Conservation (phyloP, 1,284 basidiomycete species). For the Trichosporon coremiiforme region DNA sequence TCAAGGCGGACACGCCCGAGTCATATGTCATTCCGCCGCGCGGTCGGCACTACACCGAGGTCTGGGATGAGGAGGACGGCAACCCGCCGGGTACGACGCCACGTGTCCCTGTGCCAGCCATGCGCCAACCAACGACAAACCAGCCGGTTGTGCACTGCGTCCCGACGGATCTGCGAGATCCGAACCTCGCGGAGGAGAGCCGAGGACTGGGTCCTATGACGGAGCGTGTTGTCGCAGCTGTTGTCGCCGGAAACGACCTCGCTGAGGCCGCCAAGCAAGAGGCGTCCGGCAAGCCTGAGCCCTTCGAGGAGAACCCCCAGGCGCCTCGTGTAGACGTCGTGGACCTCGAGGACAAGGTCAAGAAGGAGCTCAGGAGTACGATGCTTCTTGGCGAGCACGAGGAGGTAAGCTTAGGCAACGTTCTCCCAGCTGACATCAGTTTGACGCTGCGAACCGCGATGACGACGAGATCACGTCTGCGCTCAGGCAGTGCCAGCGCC, state of each 20-base stretch:
- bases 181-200: constrained; percentile 48
- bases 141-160: constrained; percentile 27
- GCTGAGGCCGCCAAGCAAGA: constrained; percentile 61
- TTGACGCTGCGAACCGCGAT: constrained; percentile 72
- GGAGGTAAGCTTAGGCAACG: constrained; percentile 50
- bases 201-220: constrained; percentile 51
- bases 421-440: constrained; percentile 58
- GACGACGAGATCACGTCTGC: constrained; percentile 93
- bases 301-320: constrained; percentile 27
- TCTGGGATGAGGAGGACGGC: constrained; percentile 89
- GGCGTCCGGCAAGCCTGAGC: constrained; percentile 28
- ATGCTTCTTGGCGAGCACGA: constrained; percentile 60
- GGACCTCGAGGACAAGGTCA: constrained; percentile 62
- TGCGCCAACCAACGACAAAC: constrained; percentile 32
- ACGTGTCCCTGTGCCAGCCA: constrained; percentile 42
- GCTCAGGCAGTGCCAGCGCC: constrained; percentile 82
- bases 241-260: constrained; percentile 61
- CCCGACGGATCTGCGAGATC: constrained; percentile 45
- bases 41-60: constrained; percentile 82
- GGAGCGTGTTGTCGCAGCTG: constrained; percentile 67
- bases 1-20: constrained; percentile 79
- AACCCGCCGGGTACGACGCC: constrained; percentile 43
- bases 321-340: constrained; percentile 54
- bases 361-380: constrained; percentile 60
- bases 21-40: constrained; percentile 82